A percentile compares a stretch with the other conserved stretches of the same genome.
These are phyloP conservation scores for Fusarium subtropicale DNA, from an alignment of 2,329 filamentous ascomycete genomes.

Conservation along the genomic window DNA sequence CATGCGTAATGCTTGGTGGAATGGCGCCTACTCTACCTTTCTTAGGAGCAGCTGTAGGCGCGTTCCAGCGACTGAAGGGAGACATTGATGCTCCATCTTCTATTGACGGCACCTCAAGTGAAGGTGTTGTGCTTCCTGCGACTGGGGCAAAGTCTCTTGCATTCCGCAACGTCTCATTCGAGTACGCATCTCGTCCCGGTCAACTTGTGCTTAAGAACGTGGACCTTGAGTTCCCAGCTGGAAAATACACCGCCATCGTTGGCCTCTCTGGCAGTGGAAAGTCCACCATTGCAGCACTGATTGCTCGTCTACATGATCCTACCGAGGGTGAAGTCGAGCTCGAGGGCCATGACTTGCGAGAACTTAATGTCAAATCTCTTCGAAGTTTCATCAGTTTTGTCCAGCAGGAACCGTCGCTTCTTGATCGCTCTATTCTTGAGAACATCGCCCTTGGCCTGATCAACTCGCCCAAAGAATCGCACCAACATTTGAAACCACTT, in stretches of 20 bases:
- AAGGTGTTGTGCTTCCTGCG: slow-evolving; percentile 55
- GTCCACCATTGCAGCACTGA: slow-evolving; percentile 65
- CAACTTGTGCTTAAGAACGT: slow-evolving; percentile 57
- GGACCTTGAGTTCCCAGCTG: slow-evolving; percentile 59
- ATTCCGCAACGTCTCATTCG: slow-evolving; percentile 57
- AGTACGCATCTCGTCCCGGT: slow-evolving; percentile 58
- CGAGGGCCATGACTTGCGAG: slow-evolving; percentile 59
- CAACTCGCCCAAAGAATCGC: slow-evolving; percentile 53
- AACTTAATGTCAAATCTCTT: slow-evolving; percentile 59
- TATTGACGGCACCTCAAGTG: slow-evolving; percentile 57
- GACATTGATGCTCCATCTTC: slow-evolving; percentile 65
- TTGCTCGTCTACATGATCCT: slow-evolving; percentile 68
- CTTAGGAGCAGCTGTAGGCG: slow-evolving; percentile 66
- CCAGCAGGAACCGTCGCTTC: slow-evolving; percentile 58
- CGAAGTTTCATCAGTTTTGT: slow-evolving; percentile 58
- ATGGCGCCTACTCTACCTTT: slow-evolving; percentile 72
- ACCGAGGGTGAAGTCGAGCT: slow-evolving; percentile 59
- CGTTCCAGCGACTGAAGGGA: slow-evolving; percentile 67
- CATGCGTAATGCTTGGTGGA: slow-evolving; percentile 70
- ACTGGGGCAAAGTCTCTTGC: slow-evolving; percentile 52
- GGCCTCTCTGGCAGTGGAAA: slow-evolving; percentile 68
- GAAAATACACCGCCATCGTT: slow-evolving; percentile 66
- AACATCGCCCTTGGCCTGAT: slow-evolving; percentile 61
- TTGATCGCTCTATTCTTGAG: slow-evolving; percentile 60
- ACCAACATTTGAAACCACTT: slow-evolving; percentile 55